Evolutionary conservation across 2,329 filamentous ascomycete genomes (phyloP).

Genomic region (Trichophaea hybrida): DNA sequence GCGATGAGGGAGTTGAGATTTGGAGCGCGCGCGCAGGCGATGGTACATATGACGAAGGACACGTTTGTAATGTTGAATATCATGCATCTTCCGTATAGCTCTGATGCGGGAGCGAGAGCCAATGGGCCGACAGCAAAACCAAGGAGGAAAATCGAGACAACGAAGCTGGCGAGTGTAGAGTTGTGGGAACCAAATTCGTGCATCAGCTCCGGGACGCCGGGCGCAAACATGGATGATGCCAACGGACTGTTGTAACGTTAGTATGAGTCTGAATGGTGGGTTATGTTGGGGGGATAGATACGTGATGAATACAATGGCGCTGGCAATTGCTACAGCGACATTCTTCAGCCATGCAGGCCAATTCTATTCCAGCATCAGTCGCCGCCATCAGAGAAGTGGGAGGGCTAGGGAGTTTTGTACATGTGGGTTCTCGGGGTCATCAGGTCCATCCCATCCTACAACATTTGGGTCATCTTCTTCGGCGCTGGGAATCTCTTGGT

Average conservation of each 20-base stretch:
- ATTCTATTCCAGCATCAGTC: constrained; percentile 29
- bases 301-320: constrained; percentile 38
- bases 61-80: constrained; percentile 41
- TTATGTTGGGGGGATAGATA: too few relatives aligned
- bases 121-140: constrained; percentile 48
- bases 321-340: constrained; percentile 38
- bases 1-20: constrained; percentile 39
- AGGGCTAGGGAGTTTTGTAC: too few relatives aligned
- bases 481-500: background rate
- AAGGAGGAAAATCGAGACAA: constrained; percentile 50
- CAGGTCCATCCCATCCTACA: constrained; percentile 21
- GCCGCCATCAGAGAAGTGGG: background rate
- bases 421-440: constrained; percentile 22
- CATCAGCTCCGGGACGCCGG: constrained; percentile 49
- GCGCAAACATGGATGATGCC: constrained; percentile 50
- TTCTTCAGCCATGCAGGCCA: constrained; percentile 39
- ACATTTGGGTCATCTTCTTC: constrained; percentile 20
- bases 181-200: constrained; percentile 44
- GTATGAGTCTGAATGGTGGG: too few relatives aligned
- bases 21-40: constrained; percentile 41
- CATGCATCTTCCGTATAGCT: constrained; percentile 43
- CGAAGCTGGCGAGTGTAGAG: constrained; percentile 44
- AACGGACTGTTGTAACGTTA: constrained; percentile 29
- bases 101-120: constrained; percentile 45
- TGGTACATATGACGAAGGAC: constrained; percentile 36